Evolutionary conservation across 176 grass and related monocot genomes (phyloP).

Genomic region (Musa itinerans): DNA sequence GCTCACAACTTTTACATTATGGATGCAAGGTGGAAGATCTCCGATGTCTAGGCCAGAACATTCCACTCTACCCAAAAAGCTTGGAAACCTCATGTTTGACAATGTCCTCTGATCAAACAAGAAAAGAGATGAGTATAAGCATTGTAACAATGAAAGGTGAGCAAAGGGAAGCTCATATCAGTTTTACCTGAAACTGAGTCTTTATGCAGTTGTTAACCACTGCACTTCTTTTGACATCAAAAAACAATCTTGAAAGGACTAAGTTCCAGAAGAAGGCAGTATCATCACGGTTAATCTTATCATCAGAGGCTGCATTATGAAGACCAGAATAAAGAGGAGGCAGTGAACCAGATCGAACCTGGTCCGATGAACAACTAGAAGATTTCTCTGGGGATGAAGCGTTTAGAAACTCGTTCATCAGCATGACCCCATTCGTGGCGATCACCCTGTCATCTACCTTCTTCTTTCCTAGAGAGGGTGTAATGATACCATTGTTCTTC

Average conservation of each 20-base stretch:
- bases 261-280: slow-evolving; percentile 72
- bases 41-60: slow-evolving; percentile 55
- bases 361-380: slow-evolving; percentile 26
- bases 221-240: slow-evolving; percentile 65
- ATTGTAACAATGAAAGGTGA: not conserved
- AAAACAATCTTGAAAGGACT: slow-evolving; percentile 71
- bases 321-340: slow-evolving; percentile 20
- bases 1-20: slow-evolving; percentile 58
- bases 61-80: slow-evolving; percentile 66
- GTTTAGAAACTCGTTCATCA: slow-evolving; percentile 26
- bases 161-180: not conserved
- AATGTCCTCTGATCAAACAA: slow-evolving; percentile 42
- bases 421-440: slow-evolving; percentile 26
- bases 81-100: slow-evolving; percentile 63
- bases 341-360: slow-evolving; percentile 23
- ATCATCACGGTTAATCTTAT: slow-evolving; percentile 39
- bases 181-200: slow-evolving; percentile 52
- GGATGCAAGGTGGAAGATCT: slow-evolving; percentile 67
- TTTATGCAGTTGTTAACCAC: slow-evolving; percentile 56
- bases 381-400: slow-evolving; percentile 34
- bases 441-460: slow-evolving; percentile 47
- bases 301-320: slow-evolving; percentile 32
- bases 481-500: slow-evolving; percentile 24
- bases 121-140: not conserved
- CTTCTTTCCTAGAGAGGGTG: slow-evolving; percentile 5